Conservation (phyloP, 2,329 filamentous ascomycete genomes). For the Tolypocladium capitatum region DNA sequence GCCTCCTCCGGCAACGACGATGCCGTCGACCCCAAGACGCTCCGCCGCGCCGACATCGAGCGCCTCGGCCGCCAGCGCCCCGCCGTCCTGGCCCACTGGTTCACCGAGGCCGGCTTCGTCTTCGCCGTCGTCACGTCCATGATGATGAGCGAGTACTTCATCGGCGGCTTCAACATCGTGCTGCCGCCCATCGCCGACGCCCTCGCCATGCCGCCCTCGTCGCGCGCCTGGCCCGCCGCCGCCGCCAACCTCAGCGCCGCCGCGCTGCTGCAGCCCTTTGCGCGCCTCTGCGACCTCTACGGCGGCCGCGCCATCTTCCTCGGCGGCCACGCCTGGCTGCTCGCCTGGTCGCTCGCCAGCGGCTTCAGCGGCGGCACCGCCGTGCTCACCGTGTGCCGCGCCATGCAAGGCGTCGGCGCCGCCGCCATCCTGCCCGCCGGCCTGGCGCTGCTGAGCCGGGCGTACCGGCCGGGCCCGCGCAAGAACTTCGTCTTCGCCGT, state of each 20-base stretch:
- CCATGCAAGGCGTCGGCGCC: slow-evolving; percentile 60
- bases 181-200: slow-evolving; percentile 50
- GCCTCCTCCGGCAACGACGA: too few species aligned
- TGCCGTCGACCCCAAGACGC: too few species aligned
- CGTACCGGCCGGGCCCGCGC: slow-evolving; percentile 55
- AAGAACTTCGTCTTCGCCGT: slow-evolving; percentile 56
- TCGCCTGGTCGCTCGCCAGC: slow-evolving; percentile 53
- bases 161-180: slow-evolving; percentile 65
- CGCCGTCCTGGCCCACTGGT: slow-evolving; percentile 34
- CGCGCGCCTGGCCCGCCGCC: slow-evolving; percentile 50
- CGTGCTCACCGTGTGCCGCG: slow-evolving; percentile 63
- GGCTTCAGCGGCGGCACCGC: slow-evolving; percentile 55
- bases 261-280: slow-evolving; percentile 47
- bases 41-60: slow-evolving; percentile 31
- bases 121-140: slow-evolving; percentile 49
- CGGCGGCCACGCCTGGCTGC: slow-evolving; percentile 48
- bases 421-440: slow-evolving; percentile 57
- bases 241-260: slow-evolving; percentile 46
- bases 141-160: slow-evolving; percentile 58
- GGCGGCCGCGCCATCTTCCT: slow-evolving; percentile 50
- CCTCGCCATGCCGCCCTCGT: slow-evolving; percentile 49
- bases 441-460: slow-evolving; percentile 56
- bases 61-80: slow-evolving; percentile 50
- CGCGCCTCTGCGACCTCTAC: slow-evolving; percentile 48
- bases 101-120: slow-evolving; percentile 49